Evolutionary conservation across 768 basidiomycete species (phyloP), one percentile per base, ranked within the genome.

Genomic region (Fomitopsis serialis): DNA sequence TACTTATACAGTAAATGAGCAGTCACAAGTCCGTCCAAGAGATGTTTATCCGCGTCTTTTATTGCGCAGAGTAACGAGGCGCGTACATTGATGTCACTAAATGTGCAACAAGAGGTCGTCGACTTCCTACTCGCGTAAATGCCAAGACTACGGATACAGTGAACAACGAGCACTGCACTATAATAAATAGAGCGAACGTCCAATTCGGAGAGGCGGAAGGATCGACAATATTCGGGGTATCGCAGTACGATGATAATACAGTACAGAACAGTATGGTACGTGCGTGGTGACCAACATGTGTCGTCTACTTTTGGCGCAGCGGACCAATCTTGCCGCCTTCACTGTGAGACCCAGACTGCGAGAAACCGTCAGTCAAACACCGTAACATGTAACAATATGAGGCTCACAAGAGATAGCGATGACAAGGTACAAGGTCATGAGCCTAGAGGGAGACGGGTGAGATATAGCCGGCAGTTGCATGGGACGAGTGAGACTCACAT

Each of bases 391-490:
- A 29, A 25, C n/a, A 40, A 8, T 29, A 35, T 50, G n/a, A 32
- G 29, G 72, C 85, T 54, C 68, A 88, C 86, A 89, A 24, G 87
- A 81, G 35, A 92, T 76, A 17, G 83, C 84, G 61, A 92, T 87
- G 61, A 92, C 85, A 42, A 86, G 66, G 66, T 93, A 93, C 24
- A 93, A 72, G 0, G 85, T 75, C 47, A 80, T 71, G 51, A 74
- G 54, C 54, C 52, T 51, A n/a, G 19, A 29, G 15, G 27, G 44
- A 7, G 5, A 29, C 5, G 22, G 5, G 23, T 24, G 8, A 24
- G 27, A 29, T 5, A 13, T 19, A 23, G 17, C 13, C 22, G 9
- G 34, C 11, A 8, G 21, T 24, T 15, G 23, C 21, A 32, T 25
- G 3, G 17, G 12, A 72, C 10, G 29, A 32, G 72, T 61, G 46